Evolutionary conservation across 1,284 basidiomycete genomes (phyloP), one percentile per base, ranked within the genome.

Genomic region (Erythrobasidium hasegawianum): DNA sequence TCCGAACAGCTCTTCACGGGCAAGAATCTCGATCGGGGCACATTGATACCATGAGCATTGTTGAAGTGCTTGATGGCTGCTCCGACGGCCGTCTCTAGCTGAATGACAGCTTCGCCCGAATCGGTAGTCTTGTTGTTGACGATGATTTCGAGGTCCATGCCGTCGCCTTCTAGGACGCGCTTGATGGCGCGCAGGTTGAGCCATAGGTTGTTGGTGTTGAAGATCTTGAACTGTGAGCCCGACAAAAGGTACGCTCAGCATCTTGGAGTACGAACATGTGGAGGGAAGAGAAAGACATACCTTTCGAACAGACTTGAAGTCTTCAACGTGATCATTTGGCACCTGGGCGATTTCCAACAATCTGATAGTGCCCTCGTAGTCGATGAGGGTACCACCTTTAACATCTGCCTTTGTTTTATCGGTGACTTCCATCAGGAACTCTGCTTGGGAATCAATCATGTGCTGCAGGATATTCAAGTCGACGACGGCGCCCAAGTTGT

Each of bases 371-470:
- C 95, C 96, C 56, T 98, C 72, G 60, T 75, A 75, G 70, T 75
- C 73, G 68, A 75, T 75, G 33, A 96, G 84, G 59, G 96, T 98
- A 81, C 96, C 96, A 84, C 96, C 96, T 86, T 99, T 98, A 81
- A 99, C 88, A 79, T 99, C 95, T 68, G 96, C 96, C 84, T 98
- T 98, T 77, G 96, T 98, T 86, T 98, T 98, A 84, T 99, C 94
- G 3, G 96, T 98, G 71, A 99, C 93, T 81, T 98, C 95, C 93
- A 96, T 96, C 77, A 97, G 78, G 82, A 95, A 96, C 80, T 95
- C 91, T 57, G 89, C 85, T 73, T 87, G 82, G 11, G 84, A 83
- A 74, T 93, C 86, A 67, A 92, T 87, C 88, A 96, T 94, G 80
- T 93, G 89, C 78, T 92, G 87, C 65, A 90, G 80, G 74, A 91